phyloP scores from a whole-genome alignment of 2,329 filamentous ascomycete species.

The Colletotrichum tropicale region DNA sequence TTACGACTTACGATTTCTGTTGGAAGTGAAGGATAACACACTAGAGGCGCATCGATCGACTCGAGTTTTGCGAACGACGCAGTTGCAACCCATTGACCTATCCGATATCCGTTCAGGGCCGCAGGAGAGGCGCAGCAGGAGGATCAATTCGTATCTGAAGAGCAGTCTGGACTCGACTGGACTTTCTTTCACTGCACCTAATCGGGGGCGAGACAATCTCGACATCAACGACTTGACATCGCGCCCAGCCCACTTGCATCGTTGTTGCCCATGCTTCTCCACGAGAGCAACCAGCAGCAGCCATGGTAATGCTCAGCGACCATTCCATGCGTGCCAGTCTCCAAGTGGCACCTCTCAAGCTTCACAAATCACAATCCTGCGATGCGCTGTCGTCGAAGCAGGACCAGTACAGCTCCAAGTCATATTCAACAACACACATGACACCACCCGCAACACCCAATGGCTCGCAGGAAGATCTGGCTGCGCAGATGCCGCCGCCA shows the following conservation, averaged over 20 bases:
- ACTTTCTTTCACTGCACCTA: not conserved
- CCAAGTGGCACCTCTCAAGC: conserved; percentile 63
- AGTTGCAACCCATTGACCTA: not conserved
- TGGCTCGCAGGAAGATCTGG: conserved; percentile 65
- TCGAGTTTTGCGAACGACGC: not conserved
- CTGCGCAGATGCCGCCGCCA: conserved; percentile 54
- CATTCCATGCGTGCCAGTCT: conserved; percentile 60
- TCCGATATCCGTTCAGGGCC: not conserved
- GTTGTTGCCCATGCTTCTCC: conserved; percentile 40
- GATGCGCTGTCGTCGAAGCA: conserved; percentile 29
- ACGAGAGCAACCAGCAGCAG: conserved; percentile 36
- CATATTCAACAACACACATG: conserved; percentile 64
- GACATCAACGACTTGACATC: not conserved
- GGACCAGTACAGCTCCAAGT: conserved; percentile 38
- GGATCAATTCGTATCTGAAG: not conserved
- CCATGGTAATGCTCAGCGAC: conserved; percentile 52
- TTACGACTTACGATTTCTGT: not conserved
- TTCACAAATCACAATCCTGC: conserved; percentile 46
- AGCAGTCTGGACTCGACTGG: not conserved
- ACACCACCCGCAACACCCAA: conserved; percentile 80
- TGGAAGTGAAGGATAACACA: not conserved
- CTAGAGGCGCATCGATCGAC: conserved; percentile 3
- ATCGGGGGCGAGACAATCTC: not conserved
- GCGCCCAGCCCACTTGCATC: not conserved
- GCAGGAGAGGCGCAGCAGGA: conserved; percentile 1